A percentile compares a stretch with the other conserved stretches of the same genome.
Evolutionary conservation across 768 basidiomycete genomes (phyloP).

Genomic region (Russula lepida): DNA sequence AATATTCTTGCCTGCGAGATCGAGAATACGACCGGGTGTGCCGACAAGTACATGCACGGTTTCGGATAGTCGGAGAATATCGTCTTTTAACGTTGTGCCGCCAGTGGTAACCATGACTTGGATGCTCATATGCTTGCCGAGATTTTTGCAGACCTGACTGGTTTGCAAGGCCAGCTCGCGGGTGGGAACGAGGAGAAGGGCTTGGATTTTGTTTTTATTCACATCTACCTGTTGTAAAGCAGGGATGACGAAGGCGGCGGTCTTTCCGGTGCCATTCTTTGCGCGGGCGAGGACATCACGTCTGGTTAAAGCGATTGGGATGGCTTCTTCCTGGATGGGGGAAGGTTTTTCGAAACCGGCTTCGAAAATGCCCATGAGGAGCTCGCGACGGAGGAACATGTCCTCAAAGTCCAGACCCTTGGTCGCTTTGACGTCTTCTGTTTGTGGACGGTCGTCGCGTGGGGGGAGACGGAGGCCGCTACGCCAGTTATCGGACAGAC

Average conservation of each 20-base stretch:
- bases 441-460: conserved; percentile 91
- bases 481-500: conserved; percentile 49
- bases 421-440: conserved; percentile 91
- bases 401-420: conserved; percentile 96
- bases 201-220: conserved; percentile 82
- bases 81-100: conserved; percentile 95
- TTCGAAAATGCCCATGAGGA: conserved; percentile 99
- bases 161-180: conserved; percentile 97
- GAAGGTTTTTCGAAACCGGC: conserved; percentile 96
- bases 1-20: conserved; percentile 86
- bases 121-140: conserved; percentile 90
- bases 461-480: conserved; percentile 70
- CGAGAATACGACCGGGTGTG: conserved; percentile 92
- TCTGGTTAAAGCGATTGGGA: conserved; percentile 87
- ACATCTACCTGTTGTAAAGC: conserved; percentile 89
- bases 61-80: conserved; percentile 87
- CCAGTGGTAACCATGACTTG: conserved; percentile 99
- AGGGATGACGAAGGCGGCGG: conserved; percentile 97
- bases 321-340: conserved; percentile 98
- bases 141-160: conserved; percentile 95
- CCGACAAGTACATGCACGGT: conserved; percentile 94
- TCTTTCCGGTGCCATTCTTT: conserved; percentile 97
- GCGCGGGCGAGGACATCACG: conserved; percentile 93
- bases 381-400: conserved; percentile 83
- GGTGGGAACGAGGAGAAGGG: conserved; percentile 94